Conservation (phyloP, 306 rosid genomes). For the Cicer cuneatum region DNA sequence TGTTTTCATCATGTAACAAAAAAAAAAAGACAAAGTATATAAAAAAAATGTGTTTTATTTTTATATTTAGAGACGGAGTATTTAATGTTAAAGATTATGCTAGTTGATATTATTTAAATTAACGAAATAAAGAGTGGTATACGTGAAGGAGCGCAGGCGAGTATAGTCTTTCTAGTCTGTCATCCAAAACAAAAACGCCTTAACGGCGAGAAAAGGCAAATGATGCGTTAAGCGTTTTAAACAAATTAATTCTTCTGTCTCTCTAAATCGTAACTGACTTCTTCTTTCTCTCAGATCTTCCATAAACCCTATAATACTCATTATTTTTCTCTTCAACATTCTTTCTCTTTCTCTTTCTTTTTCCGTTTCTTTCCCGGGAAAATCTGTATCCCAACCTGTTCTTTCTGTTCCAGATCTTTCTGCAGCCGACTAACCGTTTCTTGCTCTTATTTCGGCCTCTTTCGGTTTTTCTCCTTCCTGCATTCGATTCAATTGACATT, state of each 20-base stretch:
- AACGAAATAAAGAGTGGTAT: not conserved
- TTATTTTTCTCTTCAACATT: slow-evolving; percentile 38
- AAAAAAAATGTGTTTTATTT: too few species aligned
- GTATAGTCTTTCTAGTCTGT: not conserved
- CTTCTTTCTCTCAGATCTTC: slow-evolving; percentile 66
- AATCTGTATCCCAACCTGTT: slow-evolving; percentile 19
- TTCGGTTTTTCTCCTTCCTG: slow-evolving; percentile 12
- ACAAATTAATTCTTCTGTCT: not conserved
- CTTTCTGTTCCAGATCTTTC: slow-evolving; percentile 22
- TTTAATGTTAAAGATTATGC: too few species aligned
- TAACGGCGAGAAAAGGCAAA: not conserved
- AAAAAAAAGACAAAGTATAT: too few species aligned
- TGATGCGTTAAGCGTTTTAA: slow-evolving; percentile 13
- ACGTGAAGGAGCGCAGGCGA: not conserved
- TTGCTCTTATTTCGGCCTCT: slow-evolving; percentile 1
- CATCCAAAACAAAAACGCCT: slow-evolving; percentile 34
- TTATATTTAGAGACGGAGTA: too few species aligned
- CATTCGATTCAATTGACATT: slow-evolving; percentile 21
- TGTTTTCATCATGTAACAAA: too few species aligned
- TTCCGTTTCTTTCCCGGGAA: slow-evolving; percentile 40
- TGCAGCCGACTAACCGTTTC: slow-evolving; percentile 8
- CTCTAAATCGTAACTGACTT: slow-evolving; percentile 49
- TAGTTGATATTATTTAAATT: not conserved
- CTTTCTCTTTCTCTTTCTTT: slow-evolving; percentile 43
- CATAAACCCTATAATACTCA: slow-evolving; percentile 41